Percentiles rank a stretch among this genome's conserved stretches.
Conservation (phyloP, 179 eudicot genomes). For the Carnegiea gigantea region DNA sequence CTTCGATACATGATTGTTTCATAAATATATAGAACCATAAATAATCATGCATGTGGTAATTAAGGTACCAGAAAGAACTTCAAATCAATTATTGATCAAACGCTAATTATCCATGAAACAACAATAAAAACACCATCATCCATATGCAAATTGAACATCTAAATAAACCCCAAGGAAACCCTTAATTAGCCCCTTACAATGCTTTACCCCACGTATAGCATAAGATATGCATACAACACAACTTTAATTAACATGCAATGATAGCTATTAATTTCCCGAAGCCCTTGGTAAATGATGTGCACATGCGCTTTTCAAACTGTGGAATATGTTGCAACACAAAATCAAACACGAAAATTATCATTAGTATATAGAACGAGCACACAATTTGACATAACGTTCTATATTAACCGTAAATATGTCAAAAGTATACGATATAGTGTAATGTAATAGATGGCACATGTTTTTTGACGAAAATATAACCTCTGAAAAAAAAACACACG, state of each 20-base stretch:
- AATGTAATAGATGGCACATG: no score
- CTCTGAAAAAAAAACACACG: no score
- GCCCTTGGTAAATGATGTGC: not conserved
- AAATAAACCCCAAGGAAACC: not conserved
- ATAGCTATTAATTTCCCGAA: not conserved
- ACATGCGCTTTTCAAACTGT: not conserved
- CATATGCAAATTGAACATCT: not conserved
- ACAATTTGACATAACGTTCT: no score
- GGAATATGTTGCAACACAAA: not conserved
- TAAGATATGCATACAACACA: not conserved
- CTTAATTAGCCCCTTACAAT: no score
- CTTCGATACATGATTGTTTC: no score
- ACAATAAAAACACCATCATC: not conserved
- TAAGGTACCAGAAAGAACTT: not conserved
- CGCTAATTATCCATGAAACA: slow-evolving; percentile 1
- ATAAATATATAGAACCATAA: not conserved
- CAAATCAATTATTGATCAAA: not conserved
- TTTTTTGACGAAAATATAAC: no score
- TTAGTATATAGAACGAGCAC: not conserved
- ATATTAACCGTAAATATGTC: no score
- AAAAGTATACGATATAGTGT: no score
- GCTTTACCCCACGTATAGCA: no score
- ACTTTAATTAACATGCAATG: not conserved
- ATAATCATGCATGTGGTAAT: not conserved
- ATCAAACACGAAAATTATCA: not conserved